Evolutionary conservation across 768 basidiomycete genomes (phyloP).

Genomic region (Chalciporus piperatus): DNA sequence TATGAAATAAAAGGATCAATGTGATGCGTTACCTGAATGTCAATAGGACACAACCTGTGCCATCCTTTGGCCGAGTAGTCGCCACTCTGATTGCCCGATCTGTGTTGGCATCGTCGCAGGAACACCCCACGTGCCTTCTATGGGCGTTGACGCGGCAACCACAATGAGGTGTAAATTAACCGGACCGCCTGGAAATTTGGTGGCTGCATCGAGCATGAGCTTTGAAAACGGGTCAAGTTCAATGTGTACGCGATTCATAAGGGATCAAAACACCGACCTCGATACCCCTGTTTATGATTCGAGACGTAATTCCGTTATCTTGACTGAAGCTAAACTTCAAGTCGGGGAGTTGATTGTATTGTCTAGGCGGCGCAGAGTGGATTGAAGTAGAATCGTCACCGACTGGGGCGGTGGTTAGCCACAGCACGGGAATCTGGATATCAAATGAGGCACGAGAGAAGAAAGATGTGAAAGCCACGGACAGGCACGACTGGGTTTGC

Average conservation of each 20-base stretch:
- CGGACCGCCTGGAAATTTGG: constrained; percentile 29
- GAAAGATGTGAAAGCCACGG: constrained; percentile 18
- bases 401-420: constrained; percentile 45
- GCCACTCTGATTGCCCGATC: constrained; percentile 39
- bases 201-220: constrained; percentile 31
- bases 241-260: not conserved
- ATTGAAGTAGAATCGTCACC: constrained; percentile 25
- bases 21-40: constrained; percentile 1
- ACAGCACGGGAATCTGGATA: constrained; percentile 35
- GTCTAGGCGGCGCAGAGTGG: constrained; percentile 33
- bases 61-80: constrained; percentile 41
- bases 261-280: constrained; percentile 37
- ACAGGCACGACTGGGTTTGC: constrained; percentile 42
- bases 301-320: constrained; percentile 44
- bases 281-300: constrained; percentile 42
- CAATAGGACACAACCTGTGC: constrained; percentile 38
- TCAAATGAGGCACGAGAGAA: constrained; percentile 2
- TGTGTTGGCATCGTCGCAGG: constrained; percentile 24
- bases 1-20: constrained; percentile 18
- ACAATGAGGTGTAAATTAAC: constrained; percentile 51
- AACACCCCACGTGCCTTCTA: constrained; percentile 28
- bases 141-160: constrained; percentile 49
- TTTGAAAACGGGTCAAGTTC: not conserved
- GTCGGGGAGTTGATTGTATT: constrained; percentile 41
- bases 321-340: constrained; percentile 42